Evolutionary conservation across 768 basidiomycete species (phyloP).

Genomic region (Agaricus sinodeliciosus): DNA sequence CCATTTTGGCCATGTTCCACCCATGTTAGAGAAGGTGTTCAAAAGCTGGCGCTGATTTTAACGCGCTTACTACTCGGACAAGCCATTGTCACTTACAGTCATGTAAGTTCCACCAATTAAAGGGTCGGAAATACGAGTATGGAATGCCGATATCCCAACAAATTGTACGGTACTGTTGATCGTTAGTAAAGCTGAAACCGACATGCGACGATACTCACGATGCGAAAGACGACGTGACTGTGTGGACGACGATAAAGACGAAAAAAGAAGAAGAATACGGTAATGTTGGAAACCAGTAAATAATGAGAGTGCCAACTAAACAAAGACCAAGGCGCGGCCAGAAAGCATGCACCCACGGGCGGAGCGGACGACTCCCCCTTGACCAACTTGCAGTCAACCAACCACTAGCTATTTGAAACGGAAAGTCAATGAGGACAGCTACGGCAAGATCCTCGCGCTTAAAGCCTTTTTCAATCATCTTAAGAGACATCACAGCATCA

Average conservation of each 20-base stretch:
- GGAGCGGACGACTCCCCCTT: slow-evolving; percentile 66
- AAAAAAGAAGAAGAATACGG: slow-evolving; percentile 77
- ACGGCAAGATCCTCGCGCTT: slow-evolving; percentile 94
- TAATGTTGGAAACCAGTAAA: slow-evolving; percentile 78
- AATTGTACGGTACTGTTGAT: slow-evolving; percentile 87
- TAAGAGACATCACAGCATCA: slow-evolving; percentile 85
- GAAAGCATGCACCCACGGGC: slow-evolving; percentile 88
- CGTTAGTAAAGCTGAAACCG: neutral
- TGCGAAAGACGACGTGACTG: slow-evolving; percentile 78
- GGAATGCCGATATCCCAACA: slow-evolving; percentile 98
- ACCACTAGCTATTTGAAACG: slow-evolving; percentile 92
- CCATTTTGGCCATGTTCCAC: slow-evolving; percentile 97
- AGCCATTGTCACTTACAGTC: slow-evolving; percentile 62
- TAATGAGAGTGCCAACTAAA: slow-evolving; percentile 64
- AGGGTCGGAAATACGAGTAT: slow-evolving; percentile 93
- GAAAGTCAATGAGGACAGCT: slow-evolving; percentile 93
- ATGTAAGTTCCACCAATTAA: slow-evolving; percentile 98
- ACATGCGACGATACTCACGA: slow-evolving; percentile 45
- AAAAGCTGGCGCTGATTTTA: slow-evolving; percentile 53
- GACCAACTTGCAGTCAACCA: slow-evolving; percentile 95
- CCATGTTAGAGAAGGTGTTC: slow-evolving; percentile 94
- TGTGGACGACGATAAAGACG: slow-evolving; percentile 69
- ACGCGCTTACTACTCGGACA: slow-evolving; percentile 1
- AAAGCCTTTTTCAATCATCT: slow-evolving; percentile 95
- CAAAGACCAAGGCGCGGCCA: slow-evolving; percentile 81